Evolutionary conservation across 352 stramenopile genomes (phyloP).

Genomic region (Thalassiosira hispida): DNA sequence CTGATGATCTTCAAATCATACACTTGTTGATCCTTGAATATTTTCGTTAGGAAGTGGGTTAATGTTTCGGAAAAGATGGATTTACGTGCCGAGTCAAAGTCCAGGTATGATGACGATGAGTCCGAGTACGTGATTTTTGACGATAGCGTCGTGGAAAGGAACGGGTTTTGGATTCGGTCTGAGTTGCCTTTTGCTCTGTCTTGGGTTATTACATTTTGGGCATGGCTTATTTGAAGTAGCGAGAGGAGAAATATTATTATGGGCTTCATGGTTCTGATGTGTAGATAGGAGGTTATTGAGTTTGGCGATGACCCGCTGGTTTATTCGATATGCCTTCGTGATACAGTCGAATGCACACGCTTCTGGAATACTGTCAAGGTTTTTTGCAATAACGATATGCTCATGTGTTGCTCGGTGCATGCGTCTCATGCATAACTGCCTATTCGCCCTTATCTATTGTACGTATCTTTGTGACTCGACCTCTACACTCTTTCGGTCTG

Average conservation of each 20-base stretch:
- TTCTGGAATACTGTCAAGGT: no score
- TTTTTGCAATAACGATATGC: no score
- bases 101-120: constrained; percentile 8
- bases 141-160: constrained; percentile 43
- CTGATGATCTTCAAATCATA: constrained; percentile 47
- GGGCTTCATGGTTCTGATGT: neutral
- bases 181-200: neutral
- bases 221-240: constrained; percentile 3
- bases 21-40: constrained; percentile 48
- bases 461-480: no score
- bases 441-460: no score
- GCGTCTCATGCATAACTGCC: no score
- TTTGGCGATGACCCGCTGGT: no score
- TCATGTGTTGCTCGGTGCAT: no score
- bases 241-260: neutral
- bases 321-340: no score
- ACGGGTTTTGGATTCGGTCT: constrained; percentile 10
- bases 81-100: constrained; percentile 27
- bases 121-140: constrained; percentile 20
- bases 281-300: neutral
- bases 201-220: constrained; percentile 5
- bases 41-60: constrained; percentile 39
- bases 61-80: constrained; percentile 17
- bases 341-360: no score
- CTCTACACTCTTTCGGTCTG: no score